These are phyloP conservation scores for Lanzia echinophila DNA, from an alignment of 2,329 filamentous ascomycete genomes.

Conservation along the genomic window DNA sequence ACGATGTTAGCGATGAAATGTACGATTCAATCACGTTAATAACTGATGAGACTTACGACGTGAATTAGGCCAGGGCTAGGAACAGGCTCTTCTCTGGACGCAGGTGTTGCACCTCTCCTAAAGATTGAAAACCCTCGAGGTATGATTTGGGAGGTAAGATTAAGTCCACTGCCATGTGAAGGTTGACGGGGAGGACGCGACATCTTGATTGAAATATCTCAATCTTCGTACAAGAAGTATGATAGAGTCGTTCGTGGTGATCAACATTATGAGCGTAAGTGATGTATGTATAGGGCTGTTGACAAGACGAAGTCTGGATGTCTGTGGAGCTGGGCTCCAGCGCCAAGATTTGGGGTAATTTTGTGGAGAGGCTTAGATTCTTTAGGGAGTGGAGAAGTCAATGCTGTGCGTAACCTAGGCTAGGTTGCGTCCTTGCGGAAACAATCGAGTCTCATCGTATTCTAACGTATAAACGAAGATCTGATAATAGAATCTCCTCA, in stretches of 20 bases:
- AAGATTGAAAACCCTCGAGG: slow-evolving; percentile 3
- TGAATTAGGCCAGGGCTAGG: neutral
- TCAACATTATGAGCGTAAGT: too few relatives aligned
- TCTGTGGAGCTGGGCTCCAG: too few relatives aligned
- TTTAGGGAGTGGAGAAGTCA: too few relatives aligned
- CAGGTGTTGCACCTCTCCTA: neutral
- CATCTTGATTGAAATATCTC: neutral
- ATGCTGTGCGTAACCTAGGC: too few relatives aligned
- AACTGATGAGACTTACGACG: neutral
- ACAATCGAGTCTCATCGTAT: too few relatives aligned
- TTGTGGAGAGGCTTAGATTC: too few relatives aligned
- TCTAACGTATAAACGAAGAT: too few relatives aligned
- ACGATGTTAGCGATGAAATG: slow-evolving; percentile 4
- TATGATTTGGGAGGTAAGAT: neutral
- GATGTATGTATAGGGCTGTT: too few relatives aligned
- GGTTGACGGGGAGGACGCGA: slow-evolving; percentile 3
- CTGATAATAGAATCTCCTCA: too few relatives aligned
- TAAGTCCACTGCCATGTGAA: neutral
- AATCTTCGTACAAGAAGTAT: neutral
- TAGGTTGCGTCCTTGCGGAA: too few relatives aligned
- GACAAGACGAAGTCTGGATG: too few relatives aligned
- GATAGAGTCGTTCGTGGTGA: neutral
- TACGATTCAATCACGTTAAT: neutral
- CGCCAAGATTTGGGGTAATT: too few relatives aligned
- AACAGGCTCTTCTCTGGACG: neutral